phyloP scores from a whole-genome alignment of 352 stramenopile genomes.

The Phytophthora rubi region DNA sequence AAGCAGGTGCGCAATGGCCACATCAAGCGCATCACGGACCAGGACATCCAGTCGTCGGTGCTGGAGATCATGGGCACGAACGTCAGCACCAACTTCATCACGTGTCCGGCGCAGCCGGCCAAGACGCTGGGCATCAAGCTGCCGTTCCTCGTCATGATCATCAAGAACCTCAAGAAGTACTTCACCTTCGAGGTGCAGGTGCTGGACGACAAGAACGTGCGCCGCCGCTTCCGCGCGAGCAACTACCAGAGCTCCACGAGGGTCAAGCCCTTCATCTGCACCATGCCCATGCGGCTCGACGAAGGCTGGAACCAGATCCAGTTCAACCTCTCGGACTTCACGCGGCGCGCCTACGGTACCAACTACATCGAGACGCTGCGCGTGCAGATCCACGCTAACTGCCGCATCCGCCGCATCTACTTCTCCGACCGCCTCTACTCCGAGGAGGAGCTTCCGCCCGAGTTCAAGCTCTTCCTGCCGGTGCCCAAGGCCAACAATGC shows the following conservation, averaged over 20 bases:
- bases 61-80: constrained; percentile 99
- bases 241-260: constrained; percentile 98
- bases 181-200: constrained; percentile 99
- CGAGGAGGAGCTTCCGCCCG: constrained; percentile 96
- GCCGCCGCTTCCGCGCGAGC: constrained; percentile 94
- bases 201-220: constrained; percentile 98
- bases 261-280: constrained; percentile 99
- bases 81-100: constrained; percentile 98
- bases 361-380: constrained; percentile 98
- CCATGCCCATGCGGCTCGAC: constrained; percentile 98
- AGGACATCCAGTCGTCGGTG: constrained; percentile 98
- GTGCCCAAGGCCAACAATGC: constrained; percentile 89
- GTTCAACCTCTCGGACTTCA: constrained; percentile 98
- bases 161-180: constrained; percentile 99
- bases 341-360: constrained; percentile 95
- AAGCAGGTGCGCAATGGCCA: constrained; percentile 98
- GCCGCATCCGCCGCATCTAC: constrained; percentile 97
- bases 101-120: constrained; percentile 93
- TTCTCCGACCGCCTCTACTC: constrained; percentile 98
- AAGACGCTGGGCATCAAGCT: constrained; percentile 98
- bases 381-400: constrained; percentile 98
- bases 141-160: constrained; percentile 98
- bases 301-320: constrained; percentile 99
- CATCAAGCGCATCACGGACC: constrained; percentile 98
- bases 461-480: constrained; percentile 98